These are phyloP conservation scores for Leptographium radiaticola DNA, from an alignment of 2,329 filamentous ascomycete genomes.

Conservation along the genomic window DNA sequence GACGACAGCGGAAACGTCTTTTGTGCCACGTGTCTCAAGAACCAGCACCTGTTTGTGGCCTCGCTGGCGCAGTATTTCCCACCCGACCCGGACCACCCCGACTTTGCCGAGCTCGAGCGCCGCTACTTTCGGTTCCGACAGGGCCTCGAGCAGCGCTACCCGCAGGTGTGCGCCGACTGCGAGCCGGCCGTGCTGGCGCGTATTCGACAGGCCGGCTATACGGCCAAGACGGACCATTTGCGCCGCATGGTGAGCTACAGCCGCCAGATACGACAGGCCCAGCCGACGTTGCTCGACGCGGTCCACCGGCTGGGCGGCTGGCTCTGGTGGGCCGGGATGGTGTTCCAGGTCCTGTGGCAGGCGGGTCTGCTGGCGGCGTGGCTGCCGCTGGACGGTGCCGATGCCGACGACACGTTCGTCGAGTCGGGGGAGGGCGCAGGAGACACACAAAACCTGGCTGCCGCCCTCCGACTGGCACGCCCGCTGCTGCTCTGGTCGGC, in stretches of 20 bases:
- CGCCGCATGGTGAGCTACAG: slow-evolving; percentile 61
- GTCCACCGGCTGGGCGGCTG: slow-evolving; percentile 28
- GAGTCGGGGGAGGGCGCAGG: slow-evolving; percentile 15
- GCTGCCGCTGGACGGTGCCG: background rate
- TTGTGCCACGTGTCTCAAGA: slow-evolving; percentile 73
- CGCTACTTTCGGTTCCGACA: slow-evolving; percentile 57
- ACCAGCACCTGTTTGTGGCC: slow-evolving; percentile 70
- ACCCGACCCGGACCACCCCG: slow-evolving; percentile 48
- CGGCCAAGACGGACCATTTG: slow-evolving; percentile 70
- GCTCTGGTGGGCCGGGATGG: slow-evolving; percentile 35
- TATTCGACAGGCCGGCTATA: slow-evolving; percentile 61
- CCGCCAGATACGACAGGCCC: slow-evolving; percentile 28
- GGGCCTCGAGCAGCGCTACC: slow-evolving; percentile 69
- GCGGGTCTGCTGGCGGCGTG: slow-evolving; percentile 1
- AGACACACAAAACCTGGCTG: no score
- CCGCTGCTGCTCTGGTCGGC: slow-evolving; percentile 10
- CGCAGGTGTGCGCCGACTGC: slow-evolving; percentile 75
- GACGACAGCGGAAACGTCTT: slow-evolving; percentile 25
- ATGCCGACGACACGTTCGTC: slow-evolving; percentile 13
- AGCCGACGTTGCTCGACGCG: slow-evolving; percentile 27
- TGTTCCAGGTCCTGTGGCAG: slow-evolving; percentile 39
- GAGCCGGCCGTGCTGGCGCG: slow-evolving; percentile 58
- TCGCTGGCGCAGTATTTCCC: slow-evolving; percentile 70
- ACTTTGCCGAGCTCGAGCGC: slow-evolving; percentile 55
- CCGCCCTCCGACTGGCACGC: background rate